Percentiles rank a stretch among this genome's conserved stretches.
Evolutionary conservation across 2,329 filamentous ascomycete genomes (phyloP).

Genomic region (Phyllosticta citribraziliensis): DNA sequence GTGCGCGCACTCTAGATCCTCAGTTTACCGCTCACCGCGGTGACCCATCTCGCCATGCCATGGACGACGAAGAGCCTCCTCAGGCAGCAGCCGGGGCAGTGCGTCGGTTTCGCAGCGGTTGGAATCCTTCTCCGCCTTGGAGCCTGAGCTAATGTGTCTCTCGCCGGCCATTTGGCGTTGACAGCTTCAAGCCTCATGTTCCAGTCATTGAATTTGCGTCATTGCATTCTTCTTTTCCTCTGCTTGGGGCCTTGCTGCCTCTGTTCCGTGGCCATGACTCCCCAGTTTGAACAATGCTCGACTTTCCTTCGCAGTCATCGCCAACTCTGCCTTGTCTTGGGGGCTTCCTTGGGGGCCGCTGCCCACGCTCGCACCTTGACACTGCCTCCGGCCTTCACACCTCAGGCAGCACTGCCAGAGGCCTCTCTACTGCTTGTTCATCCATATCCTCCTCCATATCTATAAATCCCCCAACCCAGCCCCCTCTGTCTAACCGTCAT

Average conservation of each 20-base stretch:
- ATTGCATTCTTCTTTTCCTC: neutral
- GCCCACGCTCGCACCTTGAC: neutral
- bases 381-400: neutral
- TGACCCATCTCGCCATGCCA: neutral
- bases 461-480: neutral
- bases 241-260: neutral
- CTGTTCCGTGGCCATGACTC: neutral
- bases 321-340: neutral
- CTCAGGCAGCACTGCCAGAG: neutral
- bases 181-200: neutral
- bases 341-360: neutral
- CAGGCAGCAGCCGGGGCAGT: neutral
- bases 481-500: neutral
- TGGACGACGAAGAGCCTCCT: neutral
- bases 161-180: neutral
- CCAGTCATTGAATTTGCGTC: conserved; percentile 3
- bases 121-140: neutral
- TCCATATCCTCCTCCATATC: neutral
- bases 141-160: neutral
- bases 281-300: neutral
- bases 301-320: neutral
- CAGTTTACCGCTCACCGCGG: neutral
- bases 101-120: neutral
- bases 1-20: neutral
- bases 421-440: neutral